These are phyloP conservation scores for Jatropha curcas DNA, from an alignment of 345 rosid genomes.

Conservation along the genomic window DNA sequence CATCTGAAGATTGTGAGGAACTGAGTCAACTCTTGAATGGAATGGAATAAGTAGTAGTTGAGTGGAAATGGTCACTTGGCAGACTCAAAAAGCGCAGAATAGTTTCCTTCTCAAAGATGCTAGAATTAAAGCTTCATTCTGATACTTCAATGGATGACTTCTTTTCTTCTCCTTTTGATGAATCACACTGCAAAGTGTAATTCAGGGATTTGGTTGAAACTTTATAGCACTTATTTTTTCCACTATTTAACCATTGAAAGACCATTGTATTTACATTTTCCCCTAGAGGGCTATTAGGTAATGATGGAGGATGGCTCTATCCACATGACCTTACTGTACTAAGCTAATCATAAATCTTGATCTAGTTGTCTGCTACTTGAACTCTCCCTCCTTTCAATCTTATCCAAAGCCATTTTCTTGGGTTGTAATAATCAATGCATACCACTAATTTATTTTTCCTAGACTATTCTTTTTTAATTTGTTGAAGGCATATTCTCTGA, in stretches of 20 bases:
- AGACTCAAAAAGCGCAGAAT: neutral
- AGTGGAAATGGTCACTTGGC: neutral
- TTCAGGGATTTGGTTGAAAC: neutral
- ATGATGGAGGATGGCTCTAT: neutral
- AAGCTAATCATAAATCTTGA: neutral
- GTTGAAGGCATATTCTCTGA: neutral
- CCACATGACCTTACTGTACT: neutral
- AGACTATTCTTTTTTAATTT: neutral
- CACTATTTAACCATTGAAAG: neutral
- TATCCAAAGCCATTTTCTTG: neutral
- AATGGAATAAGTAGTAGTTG: neutral
- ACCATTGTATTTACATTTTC: neutral
- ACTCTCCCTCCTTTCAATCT: neutral
- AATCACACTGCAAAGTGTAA: neutral
- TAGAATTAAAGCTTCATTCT: neutral
- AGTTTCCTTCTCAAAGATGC: neutral
- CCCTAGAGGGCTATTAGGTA: neutral
- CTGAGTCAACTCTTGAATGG: neutral
- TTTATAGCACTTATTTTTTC: neutral
- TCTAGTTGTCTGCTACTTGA: neutral
- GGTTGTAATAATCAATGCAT: neutral
- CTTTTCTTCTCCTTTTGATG: neutral
- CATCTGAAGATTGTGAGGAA: neutral
- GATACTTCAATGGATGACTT: neutral
- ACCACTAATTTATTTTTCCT: neutral